phyloP scores from a whole-genome alignment of 2,329 filamentous ascomycete genomes.

The Aspergillus ustus region DNA sequence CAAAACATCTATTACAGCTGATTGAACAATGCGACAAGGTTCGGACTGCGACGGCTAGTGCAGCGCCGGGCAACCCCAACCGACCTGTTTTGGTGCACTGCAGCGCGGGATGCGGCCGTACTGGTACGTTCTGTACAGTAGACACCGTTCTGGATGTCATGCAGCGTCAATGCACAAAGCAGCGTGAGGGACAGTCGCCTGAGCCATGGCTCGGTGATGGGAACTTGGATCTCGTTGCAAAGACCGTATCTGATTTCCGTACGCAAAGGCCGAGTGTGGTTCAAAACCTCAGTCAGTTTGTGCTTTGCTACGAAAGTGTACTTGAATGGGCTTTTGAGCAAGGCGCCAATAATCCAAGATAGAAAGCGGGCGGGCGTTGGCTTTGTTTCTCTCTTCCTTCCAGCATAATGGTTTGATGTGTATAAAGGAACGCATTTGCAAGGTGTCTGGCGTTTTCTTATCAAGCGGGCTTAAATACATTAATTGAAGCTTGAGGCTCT shows the following conservation, averaged over 20 bases:
- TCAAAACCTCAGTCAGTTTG: constrained; percentile 89
- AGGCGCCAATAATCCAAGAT: constrained; percentile 11
- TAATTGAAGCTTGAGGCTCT: not conserved
- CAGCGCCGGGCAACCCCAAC: constrained; percentile 47
- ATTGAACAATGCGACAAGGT: constrained; percentile 86
- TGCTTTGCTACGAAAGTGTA: constrained; percentile 94
- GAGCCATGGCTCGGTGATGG: constrained; percentile 72
- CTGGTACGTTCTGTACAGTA: constrained; percentile 94
- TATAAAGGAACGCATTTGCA: constrained; percentile 20
- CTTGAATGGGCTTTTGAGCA: constrained; percentile 75
- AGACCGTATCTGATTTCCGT: constrained; percentile 89
- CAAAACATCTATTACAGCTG: constrained; percentile 80
- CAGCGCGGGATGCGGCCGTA: constrained; percentile 92
- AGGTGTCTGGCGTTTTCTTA: constrained; percentile 16
- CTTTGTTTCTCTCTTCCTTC: not conserved
- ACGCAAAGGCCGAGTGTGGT: constrained; percentile 93
- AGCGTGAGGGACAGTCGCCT: constrained; percentile 20
- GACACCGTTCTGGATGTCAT: constrained; percentile 96
- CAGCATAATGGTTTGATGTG: constrained; percentile 12
- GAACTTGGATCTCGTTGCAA: constrained; percentile 77
- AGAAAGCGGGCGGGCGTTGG: not conserved
- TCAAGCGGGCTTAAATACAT: not conserved
- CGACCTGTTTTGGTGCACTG: constrained; percentile 91
- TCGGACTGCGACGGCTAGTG: constrained; percentile 45
- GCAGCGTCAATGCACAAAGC: constrained; percentile 70